These are phyloP conservation scores for Rhizophagus prolifer DNA, from an alignment of 192 early-diverging fungal genomes.

Conservation along the genomic window DNA sequence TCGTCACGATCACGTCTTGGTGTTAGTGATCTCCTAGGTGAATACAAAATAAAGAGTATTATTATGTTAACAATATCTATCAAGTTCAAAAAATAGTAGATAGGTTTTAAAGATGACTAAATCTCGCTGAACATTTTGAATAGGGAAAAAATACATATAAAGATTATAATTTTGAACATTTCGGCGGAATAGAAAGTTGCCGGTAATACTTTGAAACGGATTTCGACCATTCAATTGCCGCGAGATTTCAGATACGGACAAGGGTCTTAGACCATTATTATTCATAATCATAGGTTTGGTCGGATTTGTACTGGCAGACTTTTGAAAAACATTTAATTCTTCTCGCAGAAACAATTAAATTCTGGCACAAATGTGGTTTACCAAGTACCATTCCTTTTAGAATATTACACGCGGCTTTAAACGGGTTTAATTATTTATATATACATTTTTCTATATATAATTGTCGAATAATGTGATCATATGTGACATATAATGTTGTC, in stretches of 20 bases:
- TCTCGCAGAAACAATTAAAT: conserved; percentile 1
- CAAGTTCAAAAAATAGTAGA: background rate
- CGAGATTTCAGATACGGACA: conserved; percentile 11
- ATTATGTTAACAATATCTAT: background rate
- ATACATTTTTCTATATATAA: background rate
- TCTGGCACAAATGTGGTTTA: background rate
- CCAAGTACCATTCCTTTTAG: conserved; percentile 7
- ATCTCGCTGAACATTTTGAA: conserved; percentile 11
- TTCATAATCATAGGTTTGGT: background rate
- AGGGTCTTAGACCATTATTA: background rate
- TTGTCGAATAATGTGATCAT: background rate
- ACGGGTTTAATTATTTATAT: too few species aligned
- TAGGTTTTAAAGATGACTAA: background rate
- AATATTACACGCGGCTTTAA: background rate
- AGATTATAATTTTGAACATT: conserved; percentile 12
- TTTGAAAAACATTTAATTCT: background rate
- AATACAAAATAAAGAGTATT: background rate
- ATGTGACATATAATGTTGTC: background rate
- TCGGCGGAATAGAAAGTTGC: conserved; percentile 18
- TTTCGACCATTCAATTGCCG: conserved; percentile 1
- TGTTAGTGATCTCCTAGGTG: conserved; percentile 7
- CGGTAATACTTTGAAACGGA: background rate
- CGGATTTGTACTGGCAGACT: background rate
- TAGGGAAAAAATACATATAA: conserved; percentile 20
- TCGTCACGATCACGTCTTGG: conserved; percentile 5